phyloP scores from a whole-genome alignment of 2,329 filamentous ascomycete species.

The Ascosphaera pollenicola region DNA sequence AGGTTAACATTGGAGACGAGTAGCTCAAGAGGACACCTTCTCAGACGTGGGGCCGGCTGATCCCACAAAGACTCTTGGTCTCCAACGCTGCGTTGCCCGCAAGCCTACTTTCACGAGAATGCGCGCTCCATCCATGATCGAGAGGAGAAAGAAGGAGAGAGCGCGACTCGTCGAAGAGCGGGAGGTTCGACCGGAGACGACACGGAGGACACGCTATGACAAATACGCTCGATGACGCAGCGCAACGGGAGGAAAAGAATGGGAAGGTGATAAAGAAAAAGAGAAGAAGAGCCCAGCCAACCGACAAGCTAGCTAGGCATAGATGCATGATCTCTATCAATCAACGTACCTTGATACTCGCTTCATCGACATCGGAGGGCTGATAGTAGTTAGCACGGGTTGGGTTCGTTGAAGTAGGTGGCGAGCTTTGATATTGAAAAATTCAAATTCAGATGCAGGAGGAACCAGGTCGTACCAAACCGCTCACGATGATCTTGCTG shows the following conservation, averaged over 20 bases:
- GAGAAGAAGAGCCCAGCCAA: not conserved
- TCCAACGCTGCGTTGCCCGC: no score
- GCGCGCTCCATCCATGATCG: no score
- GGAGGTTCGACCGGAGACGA: not conserved
- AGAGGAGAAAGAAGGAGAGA: no score
- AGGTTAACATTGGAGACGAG: no score
- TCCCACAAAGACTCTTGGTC: no score
- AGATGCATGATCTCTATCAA: slow-evolving; percentile 40
- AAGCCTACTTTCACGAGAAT: no score
- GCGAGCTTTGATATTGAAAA: slow-evolving; percentile 2
- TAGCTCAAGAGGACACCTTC: no score
- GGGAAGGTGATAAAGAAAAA: not conserved
- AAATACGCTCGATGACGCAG: not conserved
- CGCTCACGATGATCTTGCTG: slow-evolving; percentile 97
- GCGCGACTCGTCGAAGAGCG: no score
- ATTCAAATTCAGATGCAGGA: not conserved
- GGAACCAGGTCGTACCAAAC: slow-evolving; percentile 48
- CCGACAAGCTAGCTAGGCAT: not conserved
- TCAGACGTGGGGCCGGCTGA: no score
- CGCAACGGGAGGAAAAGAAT: not conserved
- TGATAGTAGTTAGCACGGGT: slow-evolving; percentile 30
- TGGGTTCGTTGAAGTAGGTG: slow-evolving; percentile 4
- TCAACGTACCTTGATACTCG: slow-evolving; percentile 99
- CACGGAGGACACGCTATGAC: not conserved
- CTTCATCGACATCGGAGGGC: slow-evolving; percentile 91